Evolutionary conservation across 2,329 filamentous ascomycete species (phyloP), one percentile per base, ranked within the genome.

Genomic region (Raffaelea arxii): DNA sequence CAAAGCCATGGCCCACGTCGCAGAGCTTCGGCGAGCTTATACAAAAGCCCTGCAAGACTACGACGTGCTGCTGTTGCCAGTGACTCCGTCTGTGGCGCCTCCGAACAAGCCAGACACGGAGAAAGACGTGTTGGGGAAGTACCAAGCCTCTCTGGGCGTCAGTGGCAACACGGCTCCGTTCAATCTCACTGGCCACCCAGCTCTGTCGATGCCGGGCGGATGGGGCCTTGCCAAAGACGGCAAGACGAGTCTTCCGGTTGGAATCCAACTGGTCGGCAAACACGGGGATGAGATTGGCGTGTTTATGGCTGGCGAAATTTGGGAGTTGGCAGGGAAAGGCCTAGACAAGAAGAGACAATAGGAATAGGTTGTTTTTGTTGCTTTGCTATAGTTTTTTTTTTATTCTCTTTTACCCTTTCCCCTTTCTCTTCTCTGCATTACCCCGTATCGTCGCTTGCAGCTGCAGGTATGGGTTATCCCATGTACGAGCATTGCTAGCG

Each of bases 161-260:
- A 67, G 65, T 9, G 58, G 63, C 48, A 72, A 70, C 46, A 68
- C 70, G 0, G 63, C 62, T 25, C 64, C 66, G 4, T 75, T 75
- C 54, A 74, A 75, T 58, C 55, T 68, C 4, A 73, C 70, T 2
- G 71, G 71, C 0, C 71, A 75, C 58, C 71, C 70, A 4, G 71
- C 63, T 0, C 55, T 75, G 55, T 65, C 60, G 32, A 67, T 76
- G 48, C 71, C 71, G 5, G 65, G 64, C 30, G 57, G 68, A 21
- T 63, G 58, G 58, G 59, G 51, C 0, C 47, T 39, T 2, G 56
- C 48, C 3, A 48, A 46, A 6, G 54, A 53, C 14, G 52, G 49
- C 1, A 40, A 45, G 12, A 53, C 49, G 1, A 59, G 51, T 44
- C 41, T 62, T 39, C 60, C 61, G 1, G 55, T 63, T 5, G 58